Percentiles rank a stretch among this genome's conserved stretches.
Conservation (phyloP, 208 protist genomes). For the Leishmania martiniquensis region DNA sequence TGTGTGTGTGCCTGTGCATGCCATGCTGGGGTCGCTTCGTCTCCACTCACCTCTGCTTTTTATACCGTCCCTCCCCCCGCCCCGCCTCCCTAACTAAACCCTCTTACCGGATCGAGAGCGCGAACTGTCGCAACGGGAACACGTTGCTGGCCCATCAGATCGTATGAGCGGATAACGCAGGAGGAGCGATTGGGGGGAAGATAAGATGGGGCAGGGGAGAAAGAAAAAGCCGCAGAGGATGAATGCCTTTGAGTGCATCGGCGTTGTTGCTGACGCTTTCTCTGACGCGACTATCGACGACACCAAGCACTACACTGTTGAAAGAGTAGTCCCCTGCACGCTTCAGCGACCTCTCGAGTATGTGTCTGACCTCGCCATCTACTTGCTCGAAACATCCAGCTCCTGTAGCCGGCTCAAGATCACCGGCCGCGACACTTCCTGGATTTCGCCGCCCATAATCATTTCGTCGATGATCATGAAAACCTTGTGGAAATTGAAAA, state of each 20-base stretch:
- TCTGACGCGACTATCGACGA: too few relatives aligned
- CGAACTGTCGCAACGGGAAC: too few relatives aligned
- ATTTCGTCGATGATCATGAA: constrained; percentile 99
- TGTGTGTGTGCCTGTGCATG: not conserved
- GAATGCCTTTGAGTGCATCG: not conserved
- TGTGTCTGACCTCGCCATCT: constrained; percentile 12
- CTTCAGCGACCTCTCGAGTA: too few relatives aligned
- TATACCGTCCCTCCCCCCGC: too few relatives aligned
- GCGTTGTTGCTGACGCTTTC: not conserved
- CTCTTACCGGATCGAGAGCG: too few relatives aligned
- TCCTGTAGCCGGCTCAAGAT: constrained; percentile 93
- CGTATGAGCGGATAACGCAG: not conserved
- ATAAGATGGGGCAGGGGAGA: not conserved
- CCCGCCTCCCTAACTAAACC: too few relatives aligned
- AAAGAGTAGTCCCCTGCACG: not conserved
- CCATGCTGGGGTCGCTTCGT: too few relatives aligned
- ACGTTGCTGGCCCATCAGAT: too few relatives aligned
- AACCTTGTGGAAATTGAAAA: constrained; percentile 99
- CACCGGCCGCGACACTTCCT: constrained; percentile 96
- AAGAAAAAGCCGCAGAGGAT: not conserved
- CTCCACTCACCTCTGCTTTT: too few relatives aligned
- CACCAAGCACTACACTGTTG: not conserved
- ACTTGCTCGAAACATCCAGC: constrained; percentile 92
- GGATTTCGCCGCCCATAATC: constrained; percentile 97
- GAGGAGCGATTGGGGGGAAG: not conserved